Conservation (phyloP, 1,284 basidiomycete genomes). For the Ceratobasidium sp. region DNA sequence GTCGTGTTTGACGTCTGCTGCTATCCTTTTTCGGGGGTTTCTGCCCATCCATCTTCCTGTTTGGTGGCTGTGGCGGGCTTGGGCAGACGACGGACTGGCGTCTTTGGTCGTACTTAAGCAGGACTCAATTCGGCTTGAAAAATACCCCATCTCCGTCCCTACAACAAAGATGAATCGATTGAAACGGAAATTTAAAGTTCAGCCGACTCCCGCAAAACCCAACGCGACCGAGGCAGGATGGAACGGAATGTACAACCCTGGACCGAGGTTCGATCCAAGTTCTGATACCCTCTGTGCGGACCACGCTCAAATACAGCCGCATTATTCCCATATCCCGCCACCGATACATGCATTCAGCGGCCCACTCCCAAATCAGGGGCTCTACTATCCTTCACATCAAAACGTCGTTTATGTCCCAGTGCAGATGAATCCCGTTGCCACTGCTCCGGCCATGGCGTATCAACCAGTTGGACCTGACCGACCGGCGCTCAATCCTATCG, state of each 20-base stretch:
- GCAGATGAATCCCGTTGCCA: background rate
- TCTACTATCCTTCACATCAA: background rate
- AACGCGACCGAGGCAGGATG: background rate
- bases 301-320: background rate
- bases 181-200: background rate
- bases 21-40: too few species aligned
- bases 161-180: background rate
- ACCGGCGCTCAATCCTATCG: background rate
- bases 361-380: background rate
- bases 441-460: background rate
- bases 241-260: background rate
- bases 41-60: too few species aligned
- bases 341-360: background rate
- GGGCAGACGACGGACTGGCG: too few species aligned
- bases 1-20: too few species aligned
- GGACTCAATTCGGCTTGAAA: too few species aligned
- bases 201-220: background rate
- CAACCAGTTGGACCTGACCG: background rate
- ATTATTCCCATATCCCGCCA: background rate
- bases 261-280: too few species aligned
- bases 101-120: too few species aligned
- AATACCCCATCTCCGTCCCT: too few species aligned
- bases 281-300: background rate
- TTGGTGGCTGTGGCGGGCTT: too few species aligned
- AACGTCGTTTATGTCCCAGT: background rate